These are phyloP conservation scores for Pichia scutulata DNA, from an alignment of 805 yeast genomes.

Conservation along the genomic window DNA sequence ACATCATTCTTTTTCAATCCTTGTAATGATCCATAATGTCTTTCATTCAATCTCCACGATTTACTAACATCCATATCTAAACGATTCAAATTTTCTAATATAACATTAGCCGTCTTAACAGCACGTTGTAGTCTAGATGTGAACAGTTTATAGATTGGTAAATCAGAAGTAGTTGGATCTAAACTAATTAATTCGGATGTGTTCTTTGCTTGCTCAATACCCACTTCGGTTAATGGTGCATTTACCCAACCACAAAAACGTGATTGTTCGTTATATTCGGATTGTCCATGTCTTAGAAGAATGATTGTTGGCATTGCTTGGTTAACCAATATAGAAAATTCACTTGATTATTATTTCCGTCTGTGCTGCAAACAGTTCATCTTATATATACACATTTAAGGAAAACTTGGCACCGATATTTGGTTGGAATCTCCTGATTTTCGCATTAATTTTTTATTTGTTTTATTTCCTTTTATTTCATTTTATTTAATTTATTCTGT, in stretches of 20 bases:
- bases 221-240: constrained; percentile 58
- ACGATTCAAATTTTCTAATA: constrained; percentile 47
- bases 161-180: constrained; percentile 40
- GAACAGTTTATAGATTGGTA: constrained; percentile 21
- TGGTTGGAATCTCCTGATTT: too few relatives aligned
- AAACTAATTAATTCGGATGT: constrained; percentile 52
- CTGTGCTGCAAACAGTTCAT: too few relatives aligned
- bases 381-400: too few relatives aligned
- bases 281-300: constrained; percentile 75
- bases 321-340: too few relatives aligned
- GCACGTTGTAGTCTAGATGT: constrained; percentile 72
- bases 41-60: constrained; percentile 75
- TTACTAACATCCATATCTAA: constrained; percentile 45
- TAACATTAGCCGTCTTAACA: constrained; percentile 63
- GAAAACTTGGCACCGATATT: too few relatives aligned
- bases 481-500: too few relatives aligned
- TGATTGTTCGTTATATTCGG: constrained; percentile 69
- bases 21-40: constrained; percentile 80
- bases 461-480: neutral
- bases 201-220: constrained; percentile 57
- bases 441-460: neutral
- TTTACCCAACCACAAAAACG: constrained; percentile 85
- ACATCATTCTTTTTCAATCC: constrained; percentile 68
- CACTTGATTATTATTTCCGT: too few relatives aligned
- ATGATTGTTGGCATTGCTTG: constrained; percentile 30